phyloP scores from a whole-genome alignment of 2,329 filamentous ascomycete genomes.

The Fusarium buharicum region DNA sequence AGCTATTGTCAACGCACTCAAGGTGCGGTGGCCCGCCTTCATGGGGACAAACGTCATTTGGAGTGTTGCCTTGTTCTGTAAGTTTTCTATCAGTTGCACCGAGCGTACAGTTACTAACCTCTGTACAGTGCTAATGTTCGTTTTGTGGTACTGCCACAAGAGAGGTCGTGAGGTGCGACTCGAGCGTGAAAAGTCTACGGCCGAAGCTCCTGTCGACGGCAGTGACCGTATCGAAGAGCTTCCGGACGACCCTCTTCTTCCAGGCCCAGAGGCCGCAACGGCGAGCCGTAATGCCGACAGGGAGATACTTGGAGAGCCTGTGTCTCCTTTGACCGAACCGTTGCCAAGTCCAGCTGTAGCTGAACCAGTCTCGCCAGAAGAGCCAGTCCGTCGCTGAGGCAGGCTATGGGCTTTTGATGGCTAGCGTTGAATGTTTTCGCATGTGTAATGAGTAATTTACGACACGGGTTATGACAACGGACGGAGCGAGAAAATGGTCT shows the following conservation, averaged over 20 bases:
- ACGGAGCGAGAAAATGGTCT: conserved; percentile 17
- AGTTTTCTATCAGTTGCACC: conserved; percentile 49
- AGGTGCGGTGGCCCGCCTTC: conserved; percentile 88
- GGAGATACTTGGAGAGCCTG: conserved; percentile 26
- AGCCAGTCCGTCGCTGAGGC: conserved; percentile 24
- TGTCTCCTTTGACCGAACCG: conserved; percentile 33
- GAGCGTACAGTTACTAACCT: conserved; percentile 1
- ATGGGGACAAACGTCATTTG: conserved; percentile 92
- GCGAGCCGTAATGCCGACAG: conserved; percentile 12
- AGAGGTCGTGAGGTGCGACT: conserved; percentile 87
- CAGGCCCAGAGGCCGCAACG: conserved; percentile 45
- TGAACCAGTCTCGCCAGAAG: conserved; percentile 19
- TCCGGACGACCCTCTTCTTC: conserved; percentile 59
- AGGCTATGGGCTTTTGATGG: background rate
- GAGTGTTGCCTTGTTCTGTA: conserved; percentile 88
- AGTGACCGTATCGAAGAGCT: conserved; percentile 60
- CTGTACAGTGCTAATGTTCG: conserved; percentile 80
- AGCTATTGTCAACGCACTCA: conserved; percentile 90
- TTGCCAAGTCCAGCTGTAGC: conserved; percentile 16
- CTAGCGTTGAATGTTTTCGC: conserved; percentile 1
- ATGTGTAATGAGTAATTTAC: conserved; percentile 30
- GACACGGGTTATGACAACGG: conserved; percentile 21
- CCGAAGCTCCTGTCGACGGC: conserved; percentile 51
- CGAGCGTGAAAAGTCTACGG: conserved; percentile 63
- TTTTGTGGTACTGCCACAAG: conserved; percentile 99